phyloP scores from a whole-genome alignment of 2,329 filamentous ascomycete species.

The Aureobasidium sp. region DNA sequence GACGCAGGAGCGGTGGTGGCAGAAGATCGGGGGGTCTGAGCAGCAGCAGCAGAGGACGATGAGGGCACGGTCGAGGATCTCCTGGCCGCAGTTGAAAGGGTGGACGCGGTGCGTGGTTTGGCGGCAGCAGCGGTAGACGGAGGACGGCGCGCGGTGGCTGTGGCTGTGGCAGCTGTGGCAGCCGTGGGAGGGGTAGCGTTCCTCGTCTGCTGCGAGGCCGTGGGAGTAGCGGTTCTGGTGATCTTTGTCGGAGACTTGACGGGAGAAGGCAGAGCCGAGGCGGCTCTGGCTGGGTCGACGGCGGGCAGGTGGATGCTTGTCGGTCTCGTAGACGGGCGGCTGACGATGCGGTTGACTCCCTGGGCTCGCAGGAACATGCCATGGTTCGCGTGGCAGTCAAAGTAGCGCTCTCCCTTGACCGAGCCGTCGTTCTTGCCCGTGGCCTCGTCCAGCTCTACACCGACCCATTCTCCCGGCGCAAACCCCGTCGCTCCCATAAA shows the following conservation, averaged over 20 bases:
- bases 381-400: constrained; percentile 63
- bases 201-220: constrained; percentile 33
- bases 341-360: constrained; percentile 51
- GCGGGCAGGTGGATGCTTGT: neutral
- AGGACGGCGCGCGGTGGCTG: constrained; percentile 21
- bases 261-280: constrained; percentile 35
- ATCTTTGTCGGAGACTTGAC: constrained; percentile 77
- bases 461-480: constrained; percentile 77
- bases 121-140: constrained; percentile 39
- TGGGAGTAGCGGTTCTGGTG: constrained; percentile 53
- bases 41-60: constrained; percentile 30
- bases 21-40: constrained; percentile 48
- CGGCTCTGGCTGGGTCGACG: neutral
- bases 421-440: constrained; percentile 91
- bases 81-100: constrained; percentile 32
- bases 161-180: constrained; percentile 43
- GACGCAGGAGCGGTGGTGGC: neutral
- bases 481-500: constrained; percentile 78
- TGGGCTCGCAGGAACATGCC: constrained; percentile 82
- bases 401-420: constrained; percentile 81
- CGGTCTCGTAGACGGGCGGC: neutral
- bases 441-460: constrained; percentile 75
- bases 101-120: constrained; percentile 49
- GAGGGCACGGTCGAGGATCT: constrained; percentile 27
- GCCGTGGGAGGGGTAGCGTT: constrained; percentile 29